Evolutionary conservation across 331 rosid species (phyloP).

Genomic region (Saraca asoca): DNA sequence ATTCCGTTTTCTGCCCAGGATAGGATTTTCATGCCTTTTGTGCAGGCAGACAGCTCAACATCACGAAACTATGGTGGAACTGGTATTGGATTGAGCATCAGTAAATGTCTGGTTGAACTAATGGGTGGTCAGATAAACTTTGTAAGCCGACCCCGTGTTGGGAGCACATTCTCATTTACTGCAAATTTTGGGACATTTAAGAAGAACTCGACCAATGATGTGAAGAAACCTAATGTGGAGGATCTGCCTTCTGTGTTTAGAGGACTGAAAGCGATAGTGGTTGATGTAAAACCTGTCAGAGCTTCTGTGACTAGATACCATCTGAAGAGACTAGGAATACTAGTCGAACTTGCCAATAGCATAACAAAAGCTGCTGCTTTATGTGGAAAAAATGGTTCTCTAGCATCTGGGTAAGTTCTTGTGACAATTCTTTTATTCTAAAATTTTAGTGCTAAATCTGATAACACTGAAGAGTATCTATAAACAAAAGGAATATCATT

Average conservation of each 20-base stretch:
- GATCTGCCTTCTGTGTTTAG: constrained; percentile 78
- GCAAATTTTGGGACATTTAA: constrained; percentile 64
- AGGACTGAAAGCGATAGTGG: constrained; percentile 80
- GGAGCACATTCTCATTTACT: constrained; percentile 92
- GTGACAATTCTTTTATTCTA: not conserved
- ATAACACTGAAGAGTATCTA: constrained; percentile 5
- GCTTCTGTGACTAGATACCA: constrained; percentile 92
- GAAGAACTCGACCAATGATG: constrained; percentile 46
- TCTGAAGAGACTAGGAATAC: constrained; percentile 87
- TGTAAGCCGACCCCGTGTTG: constrained; percentile 71
- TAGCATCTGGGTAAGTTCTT: constrained; percentile 55
- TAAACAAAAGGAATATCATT: not conserved
- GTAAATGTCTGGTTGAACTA: constrained; percentile 90
- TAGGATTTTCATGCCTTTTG: constrained; percentile 88
- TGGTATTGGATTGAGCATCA: constrained; percentile 97
- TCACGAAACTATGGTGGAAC: constrained; percentile 97
- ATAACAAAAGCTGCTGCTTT: constrained; percentile 60
- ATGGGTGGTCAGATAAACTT: constrained; percentile 93
- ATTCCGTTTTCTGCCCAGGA: constrained; percentile 80
- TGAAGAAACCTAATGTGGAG: constrained; percentile 70
- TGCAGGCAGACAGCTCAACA: constrained; percentile 98
- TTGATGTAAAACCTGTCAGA: constrained; percentile 91
- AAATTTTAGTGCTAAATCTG: constrained; percentile 5
- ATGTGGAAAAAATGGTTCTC: constrained; percentile 66
- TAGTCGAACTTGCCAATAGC: constrained; percentile 61